Base-by-base conservation (phyloP, 2,329 filamentous ascomycete genomes). In the Nigrospora osmanthi region DNA sequence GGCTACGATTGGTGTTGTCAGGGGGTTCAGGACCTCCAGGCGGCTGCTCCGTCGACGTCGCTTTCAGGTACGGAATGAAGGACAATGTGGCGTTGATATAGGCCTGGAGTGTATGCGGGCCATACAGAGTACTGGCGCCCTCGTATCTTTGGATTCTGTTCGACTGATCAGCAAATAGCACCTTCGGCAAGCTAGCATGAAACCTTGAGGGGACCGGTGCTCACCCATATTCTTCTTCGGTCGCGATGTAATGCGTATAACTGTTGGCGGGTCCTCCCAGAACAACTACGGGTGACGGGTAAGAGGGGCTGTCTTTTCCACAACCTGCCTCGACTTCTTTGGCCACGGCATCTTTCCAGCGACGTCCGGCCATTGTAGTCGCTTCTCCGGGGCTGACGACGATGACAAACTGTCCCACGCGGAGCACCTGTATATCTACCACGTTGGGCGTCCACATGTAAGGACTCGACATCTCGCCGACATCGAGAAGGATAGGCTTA, bases 391-490 rank as follows among this genome's bases (percentile, higher is more conserved):
- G 85, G 31, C 85, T 85, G 28, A 95, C 80, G 49, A 96, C 81
- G 49, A 96, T 84, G 46, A 94, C 71, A 7, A 96, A 67, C 57
- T 93, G 87, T 0, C 91, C 91, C 0, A 91, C 85, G 12, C 91
- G 85, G 13, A 96, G 72, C 30, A 85, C 73, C 60, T 96, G 91
- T 11, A 96, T 76, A 59, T 96, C 89, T 38, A 95, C 89, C 39
- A 96, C 81, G 54, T 96, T 96, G 1, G 91, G 88, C 0, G 85
- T 83, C 91, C 91, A 97, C 7, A 79, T 70, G 63, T 96, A 96
- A 0, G 91, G 91, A 11, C 66, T 67, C 4, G 71, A 70, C n/a
- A 89, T 78, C 58, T 89, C 84, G 35, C 91, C 91, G 2, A 95
- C 88, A 53, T 96, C 90, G 1, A 97, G 76, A 0, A 97, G 72